Conservation (phyloP, 768 basidiomycete species). For the Tulasnella sp. region DNA sequence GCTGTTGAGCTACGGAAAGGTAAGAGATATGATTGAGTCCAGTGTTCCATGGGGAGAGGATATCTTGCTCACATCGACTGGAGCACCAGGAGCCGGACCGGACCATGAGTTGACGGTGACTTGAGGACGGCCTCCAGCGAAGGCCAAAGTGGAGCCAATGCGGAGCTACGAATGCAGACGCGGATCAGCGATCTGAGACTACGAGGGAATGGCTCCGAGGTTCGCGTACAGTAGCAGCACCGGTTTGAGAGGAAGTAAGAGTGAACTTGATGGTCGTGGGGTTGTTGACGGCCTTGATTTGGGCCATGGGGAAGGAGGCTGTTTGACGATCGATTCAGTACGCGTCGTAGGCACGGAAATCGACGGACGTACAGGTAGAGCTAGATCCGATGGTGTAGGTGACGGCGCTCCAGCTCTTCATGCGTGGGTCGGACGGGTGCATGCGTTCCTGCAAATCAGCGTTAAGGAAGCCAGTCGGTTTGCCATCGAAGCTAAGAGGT, state of each 20-base stretch:
- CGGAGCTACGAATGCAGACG: neutral
- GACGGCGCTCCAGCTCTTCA: neutral
- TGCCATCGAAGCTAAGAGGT: neutral
- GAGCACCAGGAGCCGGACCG: slow-evolving; percentile 31
- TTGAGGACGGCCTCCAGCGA: slow-evolving; percentile 37
- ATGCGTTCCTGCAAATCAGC: slow-evolving; percentile 21
- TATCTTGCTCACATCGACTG: neutral
- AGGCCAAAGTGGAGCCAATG: slow-evolving; percentile 21
- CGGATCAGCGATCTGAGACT: neutral
- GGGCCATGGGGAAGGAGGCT: slow-evolving; percentile 38
- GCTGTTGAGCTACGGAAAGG: slow-evolving; percentile 32
- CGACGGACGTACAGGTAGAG: neutral
- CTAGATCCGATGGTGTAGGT: neutral
- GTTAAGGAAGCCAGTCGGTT: slow-evolving; percentile 32
- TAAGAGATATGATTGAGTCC: slow-evolving; percentile 19
- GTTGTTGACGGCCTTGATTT: slow-evolving; percentile 37
- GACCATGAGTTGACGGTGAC: slow-evolving; percentile 36
- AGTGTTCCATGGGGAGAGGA: neutral
- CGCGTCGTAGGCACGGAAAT: neutral
- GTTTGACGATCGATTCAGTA: neutral
- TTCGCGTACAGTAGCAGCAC: slow-evolving; percentile 29
- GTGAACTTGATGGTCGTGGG: slow-evolving; percentile 27
- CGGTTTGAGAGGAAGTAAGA: slow-evolving; percentile 29
- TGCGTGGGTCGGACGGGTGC: neutral
- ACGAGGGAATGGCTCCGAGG: neutral